A percentile compares a stretch with the other conserved stretches of the same genome.
Evolutionary conservation across 805 yeast genomes (phyloP).

Genomic region (Wickerhamiella australiensis): DNA sequence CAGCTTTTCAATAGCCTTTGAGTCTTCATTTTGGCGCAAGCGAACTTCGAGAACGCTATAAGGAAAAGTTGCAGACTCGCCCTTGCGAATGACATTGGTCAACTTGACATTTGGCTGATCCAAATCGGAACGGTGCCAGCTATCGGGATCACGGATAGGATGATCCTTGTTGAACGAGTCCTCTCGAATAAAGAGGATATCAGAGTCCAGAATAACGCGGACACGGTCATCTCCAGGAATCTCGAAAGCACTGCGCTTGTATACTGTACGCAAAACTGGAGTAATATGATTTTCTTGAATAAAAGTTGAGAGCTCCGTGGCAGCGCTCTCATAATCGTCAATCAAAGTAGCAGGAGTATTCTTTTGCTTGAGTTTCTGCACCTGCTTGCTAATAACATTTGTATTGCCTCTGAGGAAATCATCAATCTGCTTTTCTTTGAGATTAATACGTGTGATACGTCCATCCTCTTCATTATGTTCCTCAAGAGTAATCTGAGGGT

Average conservation of each 20-base stretch:
- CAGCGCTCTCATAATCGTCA: conserved; percentile 41
- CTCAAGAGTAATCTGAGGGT: conserved; percentile 71
- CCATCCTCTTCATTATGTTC: conserved; percentile 43
- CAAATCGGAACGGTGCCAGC: conserved; percentile 88
- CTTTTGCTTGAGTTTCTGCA: conserved; percentile 51
- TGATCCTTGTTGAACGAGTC: conserved; percentile 73
- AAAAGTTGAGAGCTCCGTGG: conserved; percentile 49
- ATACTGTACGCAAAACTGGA: conserved; percentile 77
- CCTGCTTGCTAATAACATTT: conserved; percentile 37
- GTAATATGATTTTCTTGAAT: conserved; percentile 56
- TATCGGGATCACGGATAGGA: conserved; percentile 78
- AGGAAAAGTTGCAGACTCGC: conserved; percentile 76
- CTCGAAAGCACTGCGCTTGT: conserved; percentile 91
- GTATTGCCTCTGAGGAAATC: conserved; percentile 50
- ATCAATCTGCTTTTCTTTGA: conserved; percentile 74
- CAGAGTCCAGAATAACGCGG: conserved; percentile 81
- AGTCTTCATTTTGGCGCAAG: conserved; percentile 35
- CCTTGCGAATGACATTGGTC: conserved; percentile 68
- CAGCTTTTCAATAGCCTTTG: conserved; percentile 27
- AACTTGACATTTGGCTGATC: conserved; percentile 58
- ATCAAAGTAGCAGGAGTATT: conserved; percentile 43
- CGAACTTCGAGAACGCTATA: conserved; percentile 70
- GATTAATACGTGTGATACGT: conserved; percentile 46
- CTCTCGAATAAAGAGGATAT: conserved; percentile 76
- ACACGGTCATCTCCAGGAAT: conserved; percentile 95